Conservation (phyloP, 1,284 basidiomycete species). For the Marasmius oreades region DNA sequence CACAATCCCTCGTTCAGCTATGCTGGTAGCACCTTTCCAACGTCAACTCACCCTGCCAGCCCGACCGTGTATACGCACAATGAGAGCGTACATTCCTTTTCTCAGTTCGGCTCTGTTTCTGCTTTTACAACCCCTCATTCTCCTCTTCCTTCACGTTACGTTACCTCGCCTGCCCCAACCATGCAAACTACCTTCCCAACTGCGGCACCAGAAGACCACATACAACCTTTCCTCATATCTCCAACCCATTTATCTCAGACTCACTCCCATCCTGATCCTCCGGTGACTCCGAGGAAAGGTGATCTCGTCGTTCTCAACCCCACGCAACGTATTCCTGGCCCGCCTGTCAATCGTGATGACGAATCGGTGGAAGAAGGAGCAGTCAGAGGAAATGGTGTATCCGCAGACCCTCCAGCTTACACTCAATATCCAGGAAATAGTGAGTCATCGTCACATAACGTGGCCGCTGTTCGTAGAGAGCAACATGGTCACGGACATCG, state of each 20-base stretch:
- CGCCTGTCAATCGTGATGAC: background rate
- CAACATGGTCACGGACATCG: constrained; percentile 6
- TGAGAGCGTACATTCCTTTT: constrained; percentile 1
- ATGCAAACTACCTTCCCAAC: constrained; percentile 4
- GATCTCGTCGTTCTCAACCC: background rate
- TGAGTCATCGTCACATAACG: constrained; percentile 1
- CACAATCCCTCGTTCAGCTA: background rate
- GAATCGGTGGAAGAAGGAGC: background rate
- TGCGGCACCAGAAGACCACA: background rate
- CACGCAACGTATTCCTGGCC: background rate
- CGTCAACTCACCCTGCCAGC: background rate
- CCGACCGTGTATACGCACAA: constrained; percentile 1
- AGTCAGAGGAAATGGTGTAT: background rate
- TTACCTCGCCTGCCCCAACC: constrained; percentile 1
- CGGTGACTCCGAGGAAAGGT: background rate
- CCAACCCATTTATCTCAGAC: background rate
- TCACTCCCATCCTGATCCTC: background rate
- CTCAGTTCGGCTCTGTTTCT: background rate
- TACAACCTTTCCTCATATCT: constrained; percentile 2
- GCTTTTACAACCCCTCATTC: constrained; percentile 7
- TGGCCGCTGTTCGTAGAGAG: constrained; percentile 5
- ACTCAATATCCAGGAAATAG: constrained; percentile 1
- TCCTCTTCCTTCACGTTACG: background rate
- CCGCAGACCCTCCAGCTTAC: constrained; percentile 9
- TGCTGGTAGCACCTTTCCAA: background rate